Evolutionary conservation across 305 asterid genomes (phyloP), one percentile per base, ranked within the genome.

Genomic region (Ilex paraguariensis): DNA sequence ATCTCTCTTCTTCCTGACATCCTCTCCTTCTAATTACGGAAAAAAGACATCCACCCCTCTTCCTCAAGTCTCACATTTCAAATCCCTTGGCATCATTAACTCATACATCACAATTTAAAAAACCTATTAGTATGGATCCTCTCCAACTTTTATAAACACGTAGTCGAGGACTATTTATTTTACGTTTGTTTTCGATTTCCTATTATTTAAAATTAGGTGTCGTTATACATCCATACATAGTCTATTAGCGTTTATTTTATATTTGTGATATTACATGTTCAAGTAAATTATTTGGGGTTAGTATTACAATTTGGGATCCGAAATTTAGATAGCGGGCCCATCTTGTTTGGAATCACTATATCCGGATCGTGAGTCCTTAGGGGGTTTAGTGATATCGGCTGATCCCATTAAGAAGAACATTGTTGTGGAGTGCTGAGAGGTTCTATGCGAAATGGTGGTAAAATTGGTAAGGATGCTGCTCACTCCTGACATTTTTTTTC

Each of bases 381-480:
- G 65, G 65, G 57, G 66, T 51, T 54, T 53, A 71, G 69, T 51
- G 64, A 68, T 44, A 66, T 68, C 32, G 8, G 9, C 2, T 21
- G 50, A n/a, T 72, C 13, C 64, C 66, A 3, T 58, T 76, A 46
- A 69, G 65, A 15, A 57, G 64, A 61, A 71, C 72, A 75, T 58
- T 76, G 48, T 9, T 65, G 60, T 76, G 70, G 75, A 62, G 69
- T 14, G 77, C 71, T 45, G 31, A 61, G 45, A 72, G 50, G 44
- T 76, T 76, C 36, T 72, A 68, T 62, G 57, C 74, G 13, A 76
- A 68, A 64, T 76, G 77, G 72, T 72, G 59, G 58, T 66, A 62
- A 64, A n/a, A 5, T 42, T 33, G 42, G 42, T 36, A 36, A 36
- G 5, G 42, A 4, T 36, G 42, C 42, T 36, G 7, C 42, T 36